Evolutionary conservation across 306 rosid species (phyloP), one percentile per base, ranked within the genome.

Genomic region (Neltuma alba): DNA sequence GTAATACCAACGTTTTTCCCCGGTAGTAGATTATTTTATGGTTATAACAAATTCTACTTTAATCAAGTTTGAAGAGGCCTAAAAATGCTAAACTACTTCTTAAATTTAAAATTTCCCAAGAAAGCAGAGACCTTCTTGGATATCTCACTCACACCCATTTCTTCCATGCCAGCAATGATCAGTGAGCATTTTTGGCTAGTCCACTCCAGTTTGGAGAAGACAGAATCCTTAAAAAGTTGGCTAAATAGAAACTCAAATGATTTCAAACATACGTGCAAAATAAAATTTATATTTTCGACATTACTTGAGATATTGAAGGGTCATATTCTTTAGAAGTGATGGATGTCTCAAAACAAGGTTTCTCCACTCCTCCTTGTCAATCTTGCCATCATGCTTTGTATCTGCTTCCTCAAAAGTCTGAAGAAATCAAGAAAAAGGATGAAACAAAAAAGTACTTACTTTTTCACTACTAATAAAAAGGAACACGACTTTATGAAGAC

Each of bases 341-440:
- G 99, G 98, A 81, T 96, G 98, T 20, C 94, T 92, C 88, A 89
- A 54, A 62, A 96, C 99, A 58, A 93, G 98, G 88, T 83, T 90
- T 87, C 98, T 88, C 99, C 99, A 96, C 85, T 96, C 98, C 83
- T 96, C 99, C 88, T 96, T 96, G 88, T 96, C 99, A 41, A 96
- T 96, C 88, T 82, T 89, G 67, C 99, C 99, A 37, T 96, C 99
- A 80, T 93, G 98, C 87, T 96, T 96, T 27, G 99, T 96, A 81
- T 96, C 98, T 44, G 98, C 99, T 90, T 96, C 99, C 86, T 96
- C 99, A 65, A 96, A 96, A 72, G 99, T 96, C 99, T 96, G 80
- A 74, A 78, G 69, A 71, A 50, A 45, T 48, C 75, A 60, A 76
- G 61, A 80, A 55, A 31, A 37, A 27, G 21, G 69, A 66, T 9